Percentiles rank a stretch among this genome's conserved stretches.
Conservation (phyloP, 1,284 basidiomycete species). For the Malassezia nana region DNA sequence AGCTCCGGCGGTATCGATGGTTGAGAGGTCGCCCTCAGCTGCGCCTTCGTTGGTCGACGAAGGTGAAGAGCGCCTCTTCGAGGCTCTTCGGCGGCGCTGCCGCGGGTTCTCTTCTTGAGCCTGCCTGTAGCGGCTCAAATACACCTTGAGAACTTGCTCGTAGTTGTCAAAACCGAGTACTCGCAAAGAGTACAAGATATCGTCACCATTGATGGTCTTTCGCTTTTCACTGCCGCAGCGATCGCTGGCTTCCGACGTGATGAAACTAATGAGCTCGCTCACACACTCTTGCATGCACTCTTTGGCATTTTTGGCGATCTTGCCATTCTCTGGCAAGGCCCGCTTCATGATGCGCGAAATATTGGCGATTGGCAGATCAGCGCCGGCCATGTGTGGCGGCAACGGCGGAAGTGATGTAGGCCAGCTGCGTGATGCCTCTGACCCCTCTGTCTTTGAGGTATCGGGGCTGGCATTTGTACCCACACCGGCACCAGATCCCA, state of each 20-base stretch:
- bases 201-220: slow-evolving; percentile 73
- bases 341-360: slow-evolving; percentile 90
- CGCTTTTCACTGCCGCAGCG: slow-evolving; percentile 76
- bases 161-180: slow-evolving; percentile 92
- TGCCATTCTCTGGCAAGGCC: slow-evolving; percentile 75
- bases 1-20: background rate
- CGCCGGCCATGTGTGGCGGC: slow-evolving; percentile 18
- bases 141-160: slow-evolving; percentile 75
- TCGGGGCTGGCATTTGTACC: background rate
- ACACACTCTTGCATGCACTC: slow-evolving; percentile 94
- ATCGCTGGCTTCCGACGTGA: slow-evolving; percentile 80
- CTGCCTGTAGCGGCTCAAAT: slow-evolving; percentile 59
- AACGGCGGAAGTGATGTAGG: slow-evolving; percentile 8
- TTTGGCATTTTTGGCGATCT: slow-evolving; percentile 92
- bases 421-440: background rate
- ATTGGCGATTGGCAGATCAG: slow-evolving; percentile 62
- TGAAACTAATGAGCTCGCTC: slow-evolving; percentile 89
- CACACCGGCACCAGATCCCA: background rate
- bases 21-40: slow-evolving; percentile 1
- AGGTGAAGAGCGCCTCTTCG: slow-evolving; percentile 7
- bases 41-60: background rate
- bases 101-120: slow-evolving; percentile 17
- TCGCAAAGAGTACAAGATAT: slow-evolving; percentile 76
- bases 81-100: slow-evolving; percentile 15
- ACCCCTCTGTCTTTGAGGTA: background rate